These are phyloP conservation scores for Emericellopsis terricola DNA, from an alignment of 495 filamentous ascomycete species.

Conservation along the genomic window DNA sequence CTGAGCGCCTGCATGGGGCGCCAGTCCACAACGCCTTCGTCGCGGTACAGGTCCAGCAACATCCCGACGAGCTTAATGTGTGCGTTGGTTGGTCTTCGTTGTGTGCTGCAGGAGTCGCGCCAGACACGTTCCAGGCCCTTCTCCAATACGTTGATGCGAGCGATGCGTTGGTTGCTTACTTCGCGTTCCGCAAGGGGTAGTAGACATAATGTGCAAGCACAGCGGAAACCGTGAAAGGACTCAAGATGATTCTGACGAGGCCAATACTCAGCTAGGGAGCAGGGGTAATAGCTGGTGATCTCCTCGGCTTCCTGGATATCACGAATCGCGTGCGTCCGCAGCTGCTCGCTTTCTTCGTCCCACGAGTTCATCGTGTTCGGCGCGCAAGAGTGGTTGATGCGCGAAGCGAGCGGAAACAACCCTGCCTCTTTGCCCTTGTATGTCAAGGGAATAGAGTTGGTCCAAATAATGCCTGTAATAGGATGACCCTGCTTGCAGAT, in stretches of 20 bases:
- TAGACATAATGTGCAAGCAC: neutral
- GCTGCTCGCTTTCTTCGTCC: neutral
- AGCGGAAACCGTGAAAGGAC: neutral
- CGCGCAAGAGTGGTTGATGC: neutral
- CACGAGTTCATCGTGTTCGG: neutral
- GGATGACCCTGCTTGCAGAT: neutral
- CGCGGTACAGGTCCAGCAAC: neutral
- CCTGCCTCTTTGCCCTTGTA: neutral
- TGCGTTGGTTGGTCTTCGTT: neutral
- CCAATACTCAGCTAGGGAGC: neutral
- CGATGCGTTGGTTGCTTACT: neutral
- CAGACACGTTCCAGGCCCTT: neutral
- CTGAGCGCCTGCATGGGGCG: neutral
- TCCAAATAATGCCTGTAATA: neutral
- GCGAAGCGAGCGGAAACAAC: neutral
- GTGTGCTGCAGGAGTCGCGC: neutral
- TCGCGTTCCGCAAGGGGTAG: neutral
- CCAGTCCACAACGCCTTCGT: neutral
- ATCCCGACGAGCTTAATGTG: neutral
- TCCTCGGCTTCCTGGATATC: neutral
- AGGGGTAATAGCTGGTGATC: neutral
- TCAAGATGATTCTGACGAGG: neutral
- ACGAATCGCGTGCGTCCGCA: neutral
- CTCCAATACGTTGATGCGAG: neutral
- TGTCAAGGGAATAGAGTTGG: neutral